Evolutionary conservation across 1,139 yeast species (phyloP).

Genomic region (Pichia sp.): DNA sequence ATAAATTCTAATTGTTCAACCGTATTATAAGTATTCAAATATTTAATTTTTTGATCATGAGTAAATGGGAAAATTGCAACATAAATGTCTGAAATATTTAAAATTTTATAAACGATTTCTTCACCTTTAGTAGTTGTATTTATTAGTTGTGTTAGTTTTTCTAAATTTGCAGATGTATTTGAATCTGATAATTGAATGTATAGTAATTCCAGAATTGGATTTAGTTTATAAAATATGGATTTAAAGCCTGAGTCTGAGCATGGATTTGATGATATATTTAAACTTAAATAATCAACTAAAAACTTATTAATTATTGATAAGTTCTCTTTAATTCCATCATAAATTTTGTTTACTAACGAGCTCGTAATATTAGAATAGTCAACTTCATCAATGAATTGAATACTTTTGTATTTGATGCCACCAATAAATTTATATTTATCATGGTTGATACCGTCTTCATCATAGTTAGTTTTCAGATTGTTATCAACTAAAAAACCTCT

Average conservation of each 20-base stretch:
- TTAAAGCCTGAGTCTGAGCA: slow-evolving; percentile 15
- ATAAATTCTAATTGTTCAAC: slow-evolving; percentile 35
- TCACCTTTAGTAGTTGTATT: slow-evolving; percentile 17
- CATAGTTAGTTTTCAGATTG: background rate
- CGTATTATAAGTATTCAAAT: slow-evolving; percentile 35
- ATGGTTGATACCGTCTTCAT: background rate
- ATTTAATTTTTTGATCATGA: slow-evolving; percentile 37
- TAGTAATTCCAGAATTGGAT: slow-evolving; percentile 60
- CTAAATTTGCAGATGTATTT: slow-evolving; percentile 12
- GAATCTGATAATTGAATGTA: slow-evolving; percentile 36
- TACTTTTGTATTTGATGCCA: background rate
- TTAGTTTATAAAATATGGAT: slow-evolving; percentile 41
- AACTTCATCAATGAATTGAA: background rate
- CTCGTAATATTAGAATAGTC: too few relatives aligned
- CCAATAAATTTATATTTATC: slow-evolving; percentile 3
- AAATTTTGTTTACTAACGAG: background rate
- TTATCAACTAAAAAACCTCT: slow-evolving; percentile 1
- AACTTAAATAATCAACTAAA: background rate
- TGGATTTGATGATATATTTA: slow-evolving; percentile 6
- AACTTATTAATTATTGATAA: slow-evolving; percentile 9
- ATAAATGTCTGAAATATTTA: slow-evolving; percentile 40
- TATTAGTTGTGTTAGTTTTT: slow-evolving; percentile 27
- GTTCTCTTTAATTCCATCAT: slow-evolving; percentile 1
- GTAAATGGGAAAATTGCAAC: slow-evolving; percentile 58
- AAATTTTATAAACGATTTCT: slow-evolving; percentile 15